phyloP scores from a whole-genome alignment of 164 flowering plant genomes.

The Magnolia changhungtana region DNA sequence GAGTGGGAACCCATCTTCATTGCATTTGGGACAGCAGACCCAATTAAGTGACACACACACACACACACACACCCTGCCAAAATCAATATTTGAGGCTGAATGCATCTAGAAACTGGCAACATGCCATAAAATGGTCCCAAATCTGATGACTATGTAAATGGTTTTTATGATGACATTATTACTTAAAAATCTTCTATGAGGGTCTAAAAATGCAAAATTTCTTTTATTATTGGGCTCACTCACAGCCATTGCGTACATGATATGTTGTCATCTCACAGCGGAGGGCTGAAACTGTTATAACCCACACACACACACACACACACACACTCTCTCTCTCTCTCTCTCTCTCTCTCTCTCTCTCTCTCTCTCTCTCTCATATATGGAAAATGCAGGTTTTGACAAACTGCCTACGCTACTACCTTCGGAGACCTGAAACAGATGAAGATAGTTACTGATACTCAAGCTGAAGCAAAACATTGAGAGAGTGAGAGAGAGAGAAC shows the following conservation, averaged over 20 bases:
- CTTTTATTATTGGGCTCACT: not conserved
- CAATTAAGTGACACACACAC: too few species aligned
- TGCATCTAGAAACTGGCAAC: too few species aligned
- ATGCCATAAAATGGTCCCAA: too few species aligned
- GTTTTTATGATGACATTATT: not conserved
- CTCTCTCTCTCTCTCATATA: conserved; percentile 11
- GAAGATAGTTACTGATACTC: conserved; percentile 66
- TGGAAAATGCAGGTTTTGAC: conserved; percentile 59
- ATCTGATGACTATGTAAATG: not conserved
- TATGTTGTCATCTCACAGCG: not conserved
- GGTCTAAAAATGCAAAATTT: not conserved
- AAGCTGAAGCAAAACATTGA: not conserved
- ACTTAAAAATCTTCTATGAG: not conserved
- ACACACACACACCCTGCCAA: too few species aligned
- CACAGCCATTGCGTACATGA: not conserved
- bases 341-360: not conserved
- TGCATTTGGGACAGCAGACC: not conserved
- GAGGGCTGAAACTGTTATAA: not conserved
- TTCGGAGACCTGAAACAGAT: conserved; percentile 46
- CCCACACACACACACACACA: too few species aligned
- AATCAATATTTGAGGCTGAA: too few species aligned
- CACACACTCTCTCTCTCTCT: not conserved
- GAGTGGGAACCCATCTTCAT: not conserved
- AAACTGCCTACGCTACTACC: conserved; percentile 89
- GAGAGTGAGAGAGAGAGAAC: not conserved